phyloP scores from a whole-genome alignment of 192 early-diverging fungal species.

The Phlyctochytrium arcticum region DNA sequence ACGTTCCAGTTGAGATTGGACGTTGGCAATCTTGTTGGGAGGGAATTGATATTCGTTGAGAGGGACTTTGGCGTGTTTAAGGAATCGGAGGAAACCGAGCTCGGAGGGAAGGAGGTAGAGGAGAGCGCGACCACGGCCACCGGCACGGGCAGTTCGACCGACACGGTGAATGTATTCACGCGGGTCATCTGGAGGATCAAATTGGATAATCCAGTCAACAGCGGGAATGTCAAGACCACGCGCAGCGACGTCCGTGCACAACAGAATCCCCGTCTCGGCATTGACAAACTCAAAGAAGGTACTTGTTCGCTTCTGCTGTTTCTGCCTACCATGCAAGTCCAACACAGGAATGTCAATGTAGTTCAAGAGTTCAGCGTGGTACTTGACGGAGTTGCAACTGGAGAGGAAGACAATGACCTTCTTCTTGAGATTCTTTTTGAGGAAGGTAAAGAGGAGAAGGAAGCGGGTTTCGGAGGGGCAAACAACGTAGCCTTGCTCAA shows the following conservation, averaged over 20 bases:
- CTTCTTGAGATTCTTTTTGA: conserved; percentile 95
- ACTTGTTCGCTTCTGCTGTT: conserved; percentile 97
- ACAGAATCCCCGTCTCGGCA: conserved; percentile 85
- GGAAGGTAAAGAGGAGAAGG: conserved; percentile 96
- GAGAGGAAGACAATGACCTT: conserved; percentile 99
- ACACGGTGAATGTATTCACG: conserved; percentile 55
- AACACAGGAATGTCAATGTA: conserved; percentile 99
- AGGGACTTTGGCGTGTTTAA: conserved; percentile 98
- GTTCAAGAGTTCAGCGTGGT: conserved; percentile 94
- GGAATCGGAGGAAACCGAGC: conserved; percentile 90
- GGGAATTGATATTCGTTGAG: conserved; percentile 99
- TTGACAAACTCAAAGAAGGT: conserved; percentile 99
- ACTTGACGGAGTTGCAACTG: conserved; percentile 96
- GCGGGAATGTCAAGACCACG: conserved; percentile 96
- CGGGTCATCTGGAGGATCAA: conserved; percentile 99
- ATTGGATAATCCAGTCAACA: conserved; percentile 99
- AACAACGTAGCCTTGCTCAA: conserved; percentile 98
- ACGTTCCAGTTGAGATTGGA: conserved; percentile 94
- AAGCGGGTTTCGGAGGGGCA: conserved; percentile 91
- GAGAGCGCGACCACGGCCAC: conserved; percentile 85
- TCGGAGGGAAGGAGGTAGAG: conserved; percentile 92
- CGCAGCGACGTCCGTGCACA: conserved; percentile 97
- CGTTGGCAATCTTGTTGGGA: conserved; percentile 88
- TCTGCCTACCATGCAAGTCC: conserved; percentile 95
- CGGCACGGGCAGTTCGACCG: conserved; percentile 93